A percentile compares a stretch with the other conserved stretches of the same genome.
These are phyloP conservation scores for Clarireedia paspali DNA, from an alignment of 2,329 filamentous ascomycete genomes.

Conservation along the genomic window DNA sequence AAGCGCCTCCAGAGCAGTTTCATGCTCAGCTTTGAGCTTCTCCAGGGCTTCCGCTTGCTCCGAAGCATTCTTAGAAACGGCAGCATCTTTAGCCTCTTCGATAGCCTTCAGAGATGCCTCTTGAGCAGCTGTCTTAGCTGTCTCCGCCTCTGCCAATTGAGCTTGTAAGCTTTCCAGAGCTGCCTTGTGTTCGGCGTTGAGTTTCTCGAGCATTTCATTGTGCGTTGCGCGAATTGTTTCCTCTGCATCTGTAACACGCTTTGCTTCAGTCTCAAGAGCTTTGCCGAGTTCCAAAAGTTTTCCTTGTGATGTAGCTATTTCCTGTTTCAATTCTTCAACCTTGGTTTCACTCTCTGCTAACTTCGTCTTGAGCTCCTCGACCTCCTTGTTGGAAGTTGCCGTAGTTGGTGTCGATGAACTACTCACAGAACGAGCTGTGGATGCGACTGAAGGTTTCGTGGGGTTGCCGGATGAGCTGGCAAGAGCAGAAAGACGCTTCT, in stretches of 20 bases:
- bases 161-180: conserved; percentile 23
- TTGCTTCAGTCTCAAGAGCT: conserved; percentile 38
- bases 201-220: conserved; percentile 38
- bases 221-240: conserved; percentile 37
- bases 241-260: conserved; percentile 32
- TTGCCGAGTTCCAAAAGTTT: conserved; percentile 48
- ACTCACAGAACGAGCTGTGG: conserved; percentile 32
- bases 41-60: conserved; percentile 35
- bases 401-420: conserved; percentile 8
- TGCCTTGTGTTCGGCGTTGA: conserved; percentile 22
- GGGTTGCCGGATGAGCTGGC: conserved; percentile 31
- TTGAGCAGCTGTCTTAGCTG: conserved; percentile 16
- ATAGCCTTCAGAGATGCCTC: conserved; percentile 25
- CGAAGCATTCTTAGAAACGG: conserved; percentile 19
- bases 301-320: conserved; percentile 47
- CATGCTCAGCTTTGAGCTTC: conserved; percentile 31
- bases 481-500: conserved; percentile 50
- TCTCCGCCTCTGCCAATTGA: conserved; percentile 24
- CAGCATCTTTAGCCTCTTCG: conserved; percentile 25
- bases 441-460: conserved; percentile 28
- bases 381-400: background rate
- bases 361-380: conserved; percentile 36
- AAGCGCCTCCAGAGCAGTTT: conserved; percentile 19
- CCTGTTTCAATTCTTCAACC: conserved; percentile 47
- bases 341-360: conserved; percentile 50